phyloP scores from a whole-genome alignment of 73 alveolate genomes.

The Paramecium sonneborni region DNA sequence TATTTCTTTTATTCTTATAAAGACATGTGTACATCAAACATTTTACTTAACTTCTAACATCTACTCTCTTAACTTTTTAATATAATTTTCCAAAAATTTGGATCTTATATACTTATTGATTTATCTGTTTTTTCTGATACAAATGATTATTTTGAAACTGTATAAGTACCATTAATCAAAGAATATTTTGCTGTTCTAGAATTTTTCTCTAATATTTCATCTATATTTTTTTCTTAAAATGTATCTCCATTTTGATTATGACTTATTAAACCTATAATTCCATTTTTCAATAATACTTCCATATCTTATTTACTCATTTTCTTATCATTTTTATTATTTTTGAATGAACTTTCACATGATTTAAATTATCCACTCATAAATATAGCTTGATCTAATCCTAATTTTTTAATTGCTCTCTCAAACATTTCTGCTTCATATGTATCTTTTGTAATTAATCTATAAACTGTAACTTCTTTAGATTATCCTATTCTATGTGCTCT shows the following conservation, averaged over 20 bases:
- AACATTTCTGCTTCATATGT: slow-evolving; percentile 98
- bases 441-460: slow-evolving; percentile 92
- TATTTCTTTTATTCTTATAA: slow-evolving; percentile 67
- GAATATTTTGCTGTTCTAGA: slow-evolving; percentile 71
- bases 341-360: slow-evolving; percentile 58
- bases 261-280: slow-evolving; percentile 84
- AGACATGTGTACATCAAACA: slow-evolving; percentile 53
- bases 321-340: slow-evolving; percentile 28
- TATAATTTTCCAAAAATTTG: slow-evolving; percentile 88
- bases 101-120: slow-evolving; percentile 80
- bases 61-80: slow-evolving; percentile 70
- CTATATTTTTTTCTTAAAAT: slow-evolving; percentile 77
- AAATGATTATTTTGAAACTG: slow-evolving; percentile 80
- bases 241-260: slow-evolving; percentile 72
- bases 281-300: slow-evolving; percentile 83
- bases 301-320: slow-evolving; percentile 82
- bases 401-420: slow-evolving; percentile 89
- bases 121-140: slow-evolving; percentile 81
- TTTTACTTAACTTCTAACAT: slow-evolving; percentile 67
- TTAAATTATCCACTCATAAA: slow-evolving; percentile 84
- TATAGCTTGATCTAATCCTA: slow-evolving; percentile 94
- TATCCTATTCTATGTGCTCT: slow-evolving; percentile 99
- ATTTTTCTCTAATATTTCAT: slow-evolving; percentile 76
- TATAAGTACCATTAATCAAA: slow-evolving; percentile 76
- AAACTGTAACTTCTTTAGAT: slow-evolving; percentile 96